Base-by-base conservation (phyloP, 2,329 filamentous ascomycete genomes). In the Rhynchosporium secalis region DNA sequence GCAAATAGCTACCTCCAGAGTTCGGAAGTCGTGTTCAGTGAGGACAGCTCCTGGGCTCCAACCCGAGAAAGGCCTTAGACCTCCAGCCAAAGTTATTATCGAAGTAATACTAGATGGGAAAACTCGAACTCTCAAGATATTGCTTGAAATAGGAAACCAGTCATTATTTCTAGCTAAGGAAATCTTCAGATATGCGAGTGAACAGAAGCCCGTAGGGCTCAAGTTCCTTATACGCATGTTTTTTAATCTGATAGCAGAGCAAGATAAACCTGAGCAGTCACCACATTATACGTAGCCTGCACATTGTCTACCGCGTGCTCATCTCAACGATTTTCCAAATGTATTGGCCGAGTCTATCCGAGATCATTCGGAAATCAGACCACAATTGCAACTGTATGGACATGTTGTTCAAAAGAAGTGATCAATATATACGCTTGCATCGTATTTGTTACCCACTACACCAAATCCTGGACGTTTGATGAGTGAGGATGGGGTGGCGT, bases 221-320 rank as follows among this genome's bases (percentile, higher is more conserved):
- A 28, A 12, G 33, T 10, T 40, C n/a, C 26, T 20, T 20, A 1
- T 12, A 28, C 49, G 33, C 31, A 40, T 28, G n/a, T 54, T 54
- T 54, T 54, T 7, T 41, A 54, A 54, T 54, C 49, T n/a, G 49
- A 54, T 54, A 54, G 38, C 33, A 54, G 33, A 54, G 49, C n/a
- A 9, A 54, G 9, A 40, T 54, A 54, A 28, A 5, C 33, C 38
- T 40, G 49, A 40, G 40, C 33, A 33, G 49, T 54, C 33, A 40
- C 33, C 49, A 54, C n/a, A 20, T 54, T 33, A 8, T n/a, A 51
- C 48, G n/a, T n/a, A 51, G 48, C 48, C 48, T 51, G 31, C 48
- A 51, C 38, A 5, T 51, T 6, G 31, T 10, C 48, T 51, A 8
- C 31, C 48, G 28, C 26, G 43, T 6, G 43, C 33, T 3, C 47